Evolutionary conservation across 371 early-diverging fungal genomes (phyloP), one percentile per base, ranked within the genome.

Genomic region (Mucor circinelloides): DNA sequence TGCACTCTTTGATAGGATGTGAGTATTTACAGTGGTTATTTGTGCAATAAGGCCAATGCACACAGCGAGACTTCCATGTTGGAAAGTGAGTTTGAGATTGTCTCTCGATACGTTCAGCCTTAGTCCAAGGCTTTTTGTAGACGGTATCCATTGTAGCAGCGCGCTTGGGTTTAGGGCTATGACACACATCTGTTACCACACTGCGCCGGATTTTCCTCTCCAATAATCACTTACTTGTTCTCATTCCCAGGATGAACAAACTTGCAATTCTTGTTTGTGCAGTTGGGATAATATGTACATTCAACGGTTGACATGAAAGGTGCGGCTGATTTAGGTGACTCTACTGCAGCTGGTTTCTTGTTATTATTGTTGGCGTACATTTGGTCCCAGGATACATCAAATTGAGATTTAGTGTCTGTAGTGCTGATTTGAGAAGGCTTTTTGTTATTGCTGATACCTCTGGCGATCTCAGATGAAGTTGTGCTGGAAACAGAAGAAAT

Each of bases 11-110:
- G 1, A 75, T 66, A 17, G 87, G 85, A 60, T 87, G 87, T 12
- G 73, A 75, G 64, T 78, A 87, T 66, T 87, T 87, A 79, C 87
- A 87, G 56, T 84, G 79, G 60, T 85, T 85, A 72, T 87, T 87
- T 25, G 85, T 87, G 67, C 87, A 87, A 44, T 75, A 72, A 10
- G 87, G 87, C 87, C 87, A 87, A 66, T 79, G 83, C 54, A 74
- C 71, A 68, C 87, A 87, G 6, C 87, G 77, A 15, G 83, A 74
- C 69, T 83, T 84, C 73, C 83, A 75, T 10, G 66, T 66, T 31
- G 82, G 79, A 9, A 60, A 66, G 40, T 79, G 74, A 6, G 69
- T 59, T 44, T 79, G 79, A n/a, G 69, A 61, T 62, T 81, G 82
- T 48, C 71, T 72, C 38, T 78, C 74, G 61, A 81, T 81, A 27